Percentiles rank a stretch among this genome's conserved stretches.
Evolutionary conservation across 345 rosid species (phyloP).

Genomic region (Viola odorata): DNA sequence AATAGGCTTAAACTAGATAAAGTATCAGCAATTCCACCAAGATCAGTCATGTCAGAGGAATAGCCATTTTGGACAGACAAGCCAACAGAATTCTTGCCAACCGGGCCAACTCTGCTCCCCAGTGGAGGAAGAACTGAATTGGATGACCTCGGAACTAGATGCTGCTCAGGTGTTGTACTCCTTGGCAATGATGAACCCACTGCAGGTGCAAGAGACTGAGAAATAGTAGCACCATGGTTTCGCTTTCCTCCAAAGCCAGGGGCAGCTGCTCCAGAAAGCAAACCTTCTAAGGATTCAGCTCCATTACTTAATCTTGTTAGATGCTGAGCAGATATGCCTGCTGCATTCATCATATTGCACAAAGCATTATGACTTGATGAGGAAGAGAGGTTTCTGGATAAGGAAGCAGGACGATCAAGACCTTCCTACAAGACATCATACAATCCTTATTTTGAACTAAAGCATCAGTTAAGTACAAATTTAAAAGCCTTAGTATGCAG

Average conservation of each 20-base stretch:
- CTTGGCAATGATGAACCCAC: slow-evolving; percentile 59
- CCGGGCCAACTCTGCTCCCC: slow-evolving; percentile 50
- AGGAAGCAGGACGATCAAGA: slow-evolving; percentile 47
- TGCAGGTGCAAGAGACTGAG: slow-evolving; percentile 43
- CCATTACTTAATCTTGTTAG: slow-evolving; percentile 39
- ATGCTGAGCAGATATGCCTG: slow-evolving; percentile 30
- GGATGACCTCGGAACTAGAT: slow-evolving; percentile 47
- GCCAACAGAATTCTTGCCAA: slow-evolving; percentile 42
- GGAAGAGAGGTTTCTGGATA: slow-evolving; percentile 50
- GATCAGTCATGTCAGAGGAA: slow-evolving; percentile 35
- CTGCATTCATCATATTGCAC: slow-evolving; percentile 44
- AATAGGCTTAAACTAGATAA: slow-evolving; percentile 54
- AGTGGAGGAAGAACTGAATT: slow-evolving; percentile 57
- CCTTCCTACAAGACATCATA: slow-evolving; percentile 56
- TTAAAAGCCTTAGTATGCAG: background rate
- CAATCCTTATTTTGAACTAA: no score
- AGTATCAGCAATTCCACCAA: slow-evolving; percentile 53
- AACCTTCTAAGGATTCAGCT: slow-evolving; percentile 36
- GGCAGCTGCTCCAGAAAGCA: slow-evolving; percentile 43
- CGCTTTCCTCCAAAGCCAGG: slow-evolving; percentile 36
- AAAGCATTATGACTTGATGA: slow-evolving; percentile 71
- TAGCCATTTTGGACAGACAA: slow-evolving; percentile 40
- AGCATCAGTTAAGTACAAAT: no score
- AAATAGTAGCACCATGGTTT: slow-evolving; percentile 21
- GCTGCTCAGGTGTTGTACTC: slow-evolving; percentile 65